Conservation (phyloP, 305 asterid genomes). For the Fraxinus nigra region DNA sequence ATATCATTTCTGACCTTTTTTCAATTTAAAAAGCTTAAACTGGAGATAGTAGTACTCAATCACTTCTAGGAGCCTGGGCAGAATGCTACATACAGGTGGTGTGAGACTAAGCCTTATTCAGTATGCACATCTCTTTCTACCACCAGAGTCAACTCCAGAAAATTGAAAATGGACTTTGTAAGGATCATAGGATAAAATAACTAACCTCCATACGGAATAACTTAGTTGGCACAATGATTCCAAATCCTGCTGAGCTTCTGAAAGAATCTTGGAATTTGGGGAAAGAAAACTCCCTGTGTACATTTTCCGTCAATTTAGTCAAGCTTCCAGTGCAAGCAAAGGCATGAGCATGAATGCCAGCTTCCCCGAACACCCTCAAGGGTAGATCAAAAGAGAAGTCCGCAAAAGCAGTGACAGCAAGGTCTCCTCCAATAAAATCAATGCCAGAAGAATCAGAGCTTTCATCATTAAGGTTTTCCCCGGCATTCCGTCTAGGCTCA, state of each 20-base stretch:
- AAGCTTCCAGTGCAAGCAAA: conserved; percentile 93
- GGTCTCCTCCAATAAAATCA: conserved; percentile 90
- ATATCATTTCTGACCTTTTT: neutral
- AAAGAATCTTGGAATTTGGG: conserved; percentile 69
- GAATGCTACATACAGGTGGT: neutral
- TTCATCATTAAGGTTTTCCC: conserved; percentile 39
- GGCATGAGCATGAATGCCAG: conserved; percentile 87
- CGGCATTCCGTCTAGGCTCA: conserved; percentile 59
- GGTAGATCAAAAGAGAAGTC: conserved; percentile 94
- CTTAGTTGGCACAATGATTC: conserved; percentile 79
- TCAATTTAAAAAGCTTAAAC: neutral
- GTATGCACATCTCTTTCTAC: conserved; percentile 1
- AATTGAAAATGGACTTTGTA: neutral
- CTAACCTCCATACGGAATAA: conserved; percentile 94
- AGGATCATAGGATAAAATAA: conserved; percentile 1
- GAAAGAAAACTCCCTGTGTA: conserved; percentile 50
- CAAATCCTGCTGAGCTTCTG: conserved; percentile 73
- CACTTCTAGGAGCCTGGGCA: neutral
- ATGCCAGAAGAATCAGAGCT: conserved; percentile 43
- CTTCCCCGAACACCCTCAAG: conserved; percentile 65
- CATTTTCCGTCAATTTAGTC: conserved; percentile 62
- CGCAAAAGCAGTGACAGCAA: conserved; percentile 83
- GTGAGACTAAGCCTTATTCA: neutral
- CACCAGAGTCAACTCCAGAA: neutral
- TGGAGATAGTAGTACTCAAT: neutral